These are phyloP conservation scores for Chrysopogon serrulatus DNA, from an alignment of 176 grass and related monocot genomes.

Conservation along the genomic window DNA sequence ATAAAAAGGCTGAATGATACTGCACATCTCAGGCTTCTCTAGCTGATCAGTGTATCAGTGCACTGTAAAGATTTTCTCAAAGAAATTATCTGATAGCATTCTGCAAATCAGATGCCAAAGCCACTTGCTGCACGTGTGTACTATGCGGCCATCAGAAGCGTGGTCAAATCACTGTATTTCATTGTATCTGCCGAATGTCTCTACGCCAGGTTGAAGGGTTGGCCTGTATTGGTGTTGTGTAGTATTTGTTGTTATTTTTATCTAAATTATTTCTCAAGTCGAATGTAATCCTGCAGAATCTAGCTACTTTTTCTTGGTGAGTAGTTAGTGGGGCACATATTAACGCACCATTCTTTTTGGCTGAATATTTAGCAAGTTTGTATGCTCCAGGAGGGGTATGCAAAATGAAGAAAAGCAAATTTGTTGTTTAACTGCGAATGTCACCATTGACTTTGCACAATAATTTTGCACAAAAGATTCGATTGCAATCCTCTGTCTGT, in stretches of 20 bases:
- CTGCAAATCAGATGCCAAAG: not conserved
- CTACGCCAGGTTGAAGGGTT: slow-evolving; percentile 13
- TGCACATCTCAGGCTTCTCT: slow-evolving; percentile 82
- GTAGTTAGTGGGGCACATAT: not conserved
- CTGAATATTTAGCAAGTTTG: not conserved
- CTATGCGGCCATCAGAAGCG: not conserved
- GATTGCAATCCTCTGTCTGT: not conserved
- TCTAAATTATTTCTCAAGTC: slow-evolving; percentile 23
- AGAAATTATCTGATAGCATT: slow-evolving; percentile 17
- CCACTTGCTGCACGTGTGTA: not conserved
- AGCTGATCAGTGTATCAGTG: not conserved
- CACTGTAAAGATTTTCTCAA: slow-evolving; percentile 33
- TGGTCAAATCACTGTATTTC: slow-evolving; percentile 19
- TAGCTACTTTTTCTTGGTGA: not conserved
- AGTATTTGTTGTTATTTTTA: slow-evolving; percentile 26
- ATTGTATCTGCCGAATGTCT: slow-evolving; percentile 20
- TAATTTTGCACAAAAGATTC: not conserved
- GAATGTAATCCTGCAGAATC: slow-evolving; percentile 18
- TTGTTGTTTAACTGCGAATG: not conserved
- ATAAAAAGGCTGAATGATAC: slow-evolving; percentile 85
- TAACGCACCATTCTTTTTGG: slow-evolving; percentile 1
- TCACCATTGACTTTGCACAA: not conserved
- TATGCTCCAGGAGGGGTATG: not conserved
- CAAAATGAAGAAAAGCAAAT: not conserved
- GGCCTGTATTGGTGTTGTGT: slow-evolving; percentile 10